A percentile compares a stretch with the other conserved stretches of the same genome.
Conservation (phyloP, 768 basidiomycete genomes). For the Coprinopsis strossmayeri region DNA sequence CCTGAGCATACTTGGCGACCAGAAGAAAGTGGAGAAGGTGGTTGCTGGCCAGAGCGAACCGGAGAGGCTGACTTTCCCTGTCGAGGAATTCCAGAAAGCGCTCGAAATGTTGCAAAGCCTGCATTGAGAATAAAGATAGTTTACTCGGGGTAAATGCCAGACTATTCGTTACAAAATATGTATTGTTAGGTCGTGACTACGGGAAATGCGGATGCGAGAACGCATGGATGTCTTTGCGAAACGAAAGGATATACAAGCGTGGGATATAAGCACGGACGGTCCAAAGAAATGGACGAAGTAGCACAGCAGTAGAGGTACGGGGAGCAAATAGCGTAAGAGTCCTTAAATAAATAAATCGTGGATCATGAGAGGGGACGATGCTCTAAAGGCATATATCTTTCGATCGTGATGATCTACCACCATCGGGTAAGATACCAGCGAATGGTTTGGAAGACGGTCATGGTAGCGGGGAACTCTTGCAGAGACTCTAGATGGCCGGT, state of each 20-base stretch:
- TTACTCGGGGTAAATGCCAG: background rate
- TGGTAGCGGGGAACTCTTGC: constrained; percentile 27
- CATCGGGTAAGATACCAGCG: constrained; percentile 28
- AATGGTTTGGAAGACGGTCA: constrained; percentile 32
- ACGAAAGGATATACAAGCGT: too few species aligned
- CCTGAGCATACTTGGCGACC: constrained; percentile 33
- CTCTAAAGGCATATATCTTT: too few species aligned
- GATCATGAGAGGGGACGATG: background rate
- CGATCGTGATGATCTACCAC: constrained; percentile 17
- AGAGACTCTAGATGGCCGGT: constrained; percentile 21
- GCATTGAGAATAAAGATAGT: constrained; percentile 45
- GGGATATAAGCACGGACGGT: too few species aligned
- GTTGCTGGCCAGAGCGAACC: constrained; percentile 51
- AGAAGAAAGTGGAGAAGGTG: constrained; percentile 41
- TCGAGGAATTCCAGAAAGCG: constrained; percentile 35
- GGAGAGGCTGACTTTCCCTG: constrained; percentile 45
- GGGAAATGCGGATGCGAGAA: too few species aligned
- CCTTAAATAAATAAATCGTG: background rate
- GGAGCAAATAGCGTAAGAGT: too few species aligned
- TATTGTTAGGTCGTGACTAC: background rate
- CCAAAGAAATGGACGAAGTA: too few species aligned
- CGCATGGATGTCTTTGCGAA: too few species aligned
- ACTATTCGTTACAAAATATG: constrained; percentile 2
- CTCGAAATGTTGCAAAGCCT: constrained; percentile 48
- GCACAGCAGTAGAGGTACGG: too few species aligned